These are phyloP conservation scores for Fonsecaea erecta DNA, from an alignment of 2,329 filamentous ascomycete species.

Conservation along the genomic window DNA sequence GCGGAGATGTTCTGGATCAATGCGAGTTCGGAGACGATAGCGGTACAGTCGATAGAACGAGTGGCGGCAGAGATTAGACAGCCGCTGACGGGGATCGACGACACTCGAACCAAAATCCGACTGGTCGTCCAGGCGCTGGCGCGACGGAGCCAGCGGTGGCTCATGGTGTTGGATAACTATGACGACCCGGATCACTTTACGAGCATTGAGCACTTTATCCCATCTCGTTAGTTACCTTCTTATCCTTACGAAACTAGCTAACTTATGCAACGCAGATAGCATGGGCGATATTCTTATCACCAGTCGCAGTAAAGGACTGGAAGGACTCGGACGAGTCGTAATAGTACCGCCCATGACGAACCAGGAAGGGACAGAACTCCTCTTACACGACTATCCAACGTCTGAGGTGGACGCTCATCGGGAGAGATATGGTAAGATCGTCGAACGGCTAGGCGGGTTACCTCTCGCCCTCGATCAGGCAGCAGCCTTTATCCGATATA, in stretches of 20 bases:
- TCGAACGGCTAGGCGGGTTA: background rate
- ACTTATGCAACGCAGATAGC: background rate
- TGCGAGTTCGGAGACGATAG: background rate
- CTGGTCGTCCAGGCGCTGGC: background rate
- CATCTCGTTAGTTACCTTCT: background rate
- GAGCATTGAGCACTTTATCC: background rate
- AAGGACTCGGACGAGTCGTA: background rate
- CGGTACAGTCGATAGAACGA: background rate
- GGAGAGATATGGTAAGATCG: background rate
- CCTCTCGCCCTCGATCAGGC: constrained; percentile 6
- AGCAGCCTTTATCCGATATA: background rate
- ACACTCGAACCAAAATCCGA: background rate
- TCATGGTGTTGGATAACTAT: constrained; percentile 14
- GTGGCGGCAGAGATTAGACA: background rate
- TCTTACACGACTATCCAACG: background rate
- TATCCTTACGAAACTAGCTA: background rate
- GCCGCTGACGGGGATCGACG: too few species aligned
- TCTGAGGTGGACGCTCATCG: background rate
- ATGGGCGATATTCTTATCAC: background rate
- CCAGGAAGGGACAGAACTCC: background rate
- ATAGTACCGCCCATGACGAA: background rate
- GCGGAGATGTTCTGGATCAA: background rate
- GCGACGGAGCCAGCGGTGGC: background rate
- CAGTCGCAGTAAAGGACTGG: background rate
- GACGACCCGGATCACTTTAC: background rate